Evolutionary conservation across 345 rosid genomes (phyloP).

Genomic region (Syzygium aromaticum): DNA sequence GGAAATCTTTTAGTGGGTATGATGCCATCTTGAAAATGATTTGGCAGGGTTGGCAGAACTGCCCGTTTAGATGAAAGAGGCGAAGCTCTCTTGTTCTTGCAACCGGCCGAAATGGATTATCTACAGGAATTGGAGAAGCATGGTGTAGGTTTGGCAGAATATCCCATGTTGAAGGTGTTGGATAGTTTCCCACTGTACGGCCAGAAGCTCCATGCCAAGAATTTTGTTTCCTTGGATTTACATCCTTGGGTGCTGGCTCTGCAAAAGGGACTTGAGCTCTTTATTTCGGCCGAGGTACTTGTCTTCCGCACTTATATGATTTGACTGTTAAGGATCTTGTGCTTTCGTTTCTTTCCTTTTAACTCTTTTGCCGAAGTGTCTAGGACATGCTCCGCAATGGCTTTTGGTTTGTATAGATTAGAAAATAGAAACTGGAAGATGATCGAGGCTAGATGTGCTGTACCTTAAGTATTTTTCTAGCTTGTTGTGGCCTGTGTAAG

Average conservation of each 20-base stretch:
- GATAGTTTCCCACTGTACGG: constrained; percentile 49
- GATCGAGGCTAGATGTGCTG: neutral
- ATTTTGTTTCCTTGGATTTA: constrained; percentile 41
- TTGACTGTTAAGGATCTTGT: neutral
- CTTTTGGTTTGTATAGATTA: neutral
- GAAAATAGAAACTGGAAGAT: neutral
- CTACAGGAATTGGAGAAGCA: constrained; percentile 76
- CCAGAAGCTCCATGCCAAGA: constrained; percentile 34
- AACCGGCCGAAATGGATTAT: constrained; percentile 81
- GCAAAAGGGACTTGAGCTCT: constrained; percentile 73
- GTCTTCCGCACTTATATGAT: neutral
- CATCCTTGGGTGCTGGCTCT: constrained; percentile 80
- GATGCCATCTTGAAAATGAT: constrained; percentile 8
- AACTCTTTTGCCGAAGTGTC: neutral
- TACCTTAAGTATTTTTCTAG: neutral
- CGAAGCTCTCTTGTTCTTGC: constrained; percentile 77
- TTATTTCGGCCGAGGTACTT: constrained; percentile 45
- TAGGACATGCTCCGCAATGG: neutral
- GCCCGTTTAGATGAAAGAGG: constrained; percentile 94
- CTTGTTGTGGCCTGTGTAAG: neutral
- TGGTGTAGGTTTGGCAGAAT: constrained; percentile 68
- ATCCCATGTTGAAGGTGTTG: constrained; percentile 67
- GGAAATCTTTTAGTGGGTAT: neutral
- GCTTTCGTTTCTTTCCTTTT: neutral
- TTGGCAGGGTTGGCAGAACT: constrained; percentile 90